Evolutionary conservation across 1,284 basidiomycete species (phyloP).

Genomic region (Fomitopsis pinicola): DNA sequence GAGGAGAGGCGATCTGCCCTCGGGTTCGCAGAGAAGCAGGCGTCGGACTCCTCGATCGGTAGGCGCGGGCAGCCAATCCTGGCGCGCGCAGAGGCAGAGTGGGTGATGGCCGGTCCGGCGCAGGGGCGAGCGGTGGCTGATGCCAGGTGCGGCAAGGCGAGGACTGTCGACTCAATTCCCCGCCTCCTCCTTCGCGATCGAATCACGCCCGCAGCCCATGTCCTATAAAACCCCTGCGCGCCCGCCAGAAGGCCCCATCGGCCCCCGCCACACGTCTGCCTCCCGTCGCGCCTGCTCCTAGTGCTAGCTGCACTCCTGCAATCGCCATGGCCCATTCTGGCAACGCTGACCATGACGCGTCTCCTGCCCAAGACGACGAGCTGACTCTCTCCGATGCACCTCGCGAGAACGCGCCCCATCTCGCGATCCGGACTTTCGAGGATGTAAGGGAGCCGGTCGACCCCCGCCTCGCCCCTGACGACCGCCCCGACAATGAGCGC

Average conservation of each 20-base stretch:
- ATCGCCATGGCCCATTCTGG: background rate
- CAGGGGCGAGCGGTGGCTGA: background rate
- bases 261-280: background rate
- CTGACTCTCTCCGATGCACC: slow-evolving; percentile 9
- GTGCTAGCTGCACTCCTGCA: background rate
- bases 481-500: slow-evolving; percentile 17
- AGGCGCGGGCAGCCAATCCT: background rate
- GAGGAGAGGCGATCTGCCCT: background rate
- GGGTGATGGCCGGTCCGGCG: background rate
- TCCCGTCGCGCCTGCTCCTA: background rate
- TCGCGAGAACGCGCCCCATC: slow-evolving; percentile 1
- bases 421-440: slow-evolving; percentile 16
- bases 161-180: background rate
- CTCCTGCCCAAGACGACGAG: slow-evolving; percentile 17
- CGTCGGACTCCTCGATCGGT: background rate
- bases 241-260: background rate
- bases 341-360: background rate
- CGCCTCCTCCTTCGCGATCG: background rate
- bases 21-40: background rate
- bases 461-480: slow-evolving; percentile 21
- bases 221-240: background rate
- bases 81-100: background rate
- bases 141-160: background rate
- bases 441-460: slow-evolving; percentile 24
- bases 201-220: background rate